Base-by-base conservation (phyloP, 208 protist genomes). In the Crithidia mellificae region DNA sequence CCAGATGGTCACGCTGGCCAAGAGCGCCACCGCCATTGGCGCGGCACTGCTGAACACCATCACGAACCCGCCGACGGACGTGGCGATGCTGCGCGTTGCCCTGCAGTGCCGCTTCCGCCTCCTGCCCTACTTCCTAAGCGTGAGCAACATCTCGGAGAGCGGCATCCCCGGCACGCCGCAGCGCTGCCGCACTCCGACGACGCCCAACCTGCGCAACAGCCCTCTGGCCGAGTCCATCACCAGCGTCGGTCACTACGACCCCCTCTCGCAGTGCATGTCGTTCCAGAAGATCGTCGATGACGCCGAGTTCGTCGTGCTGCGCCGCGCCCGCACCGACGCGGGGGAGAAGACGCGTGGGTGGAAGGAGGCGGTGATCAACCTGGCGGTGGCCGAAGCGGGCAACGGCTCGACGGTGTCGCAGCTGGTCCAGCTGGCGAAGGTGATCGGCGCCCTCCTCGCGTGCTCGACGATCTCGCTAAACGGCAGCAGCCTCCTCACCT, bases 21-120 rank as follows among this genome's bases (percentile, higher is more conserved):
- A 87, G 77, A 81, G 77, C 57, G 84, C 77, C 50, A 72, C 81
- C 29, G 63, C 77, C 20, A 80, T 83, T 32, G 69, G 73, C 9
- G n/a, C 67, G 19, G 58, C 77, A 32, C 22, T 88, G 46, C 44
- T 88, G 56, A 58, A 77, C 59, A 66, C 53, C 47, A 58, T 88
- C 53, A 27, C 59, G 5, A 82, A 90, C 56, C 69, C 83, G 11
- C 20, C 66, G 19, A 72, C 69, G 34, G 74, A 77, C n/a, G 38
- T 63, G 32, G 72, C 67, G 52, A 81, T 63, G 25, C 73, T 91
- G 53, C 80, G 80, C 19, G 74, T 84, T 29, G 85, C 84, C 0
- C 74, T 80, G 51, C 65, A 85, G 53, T 87, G 87, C 74, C 83
- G 85, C 64, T 87, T 94, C 73, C 83, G 83, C 36, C 55, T 90